Conservation (phyloP, 331 rosid genomes). For the Quercus lobata region DNA sequence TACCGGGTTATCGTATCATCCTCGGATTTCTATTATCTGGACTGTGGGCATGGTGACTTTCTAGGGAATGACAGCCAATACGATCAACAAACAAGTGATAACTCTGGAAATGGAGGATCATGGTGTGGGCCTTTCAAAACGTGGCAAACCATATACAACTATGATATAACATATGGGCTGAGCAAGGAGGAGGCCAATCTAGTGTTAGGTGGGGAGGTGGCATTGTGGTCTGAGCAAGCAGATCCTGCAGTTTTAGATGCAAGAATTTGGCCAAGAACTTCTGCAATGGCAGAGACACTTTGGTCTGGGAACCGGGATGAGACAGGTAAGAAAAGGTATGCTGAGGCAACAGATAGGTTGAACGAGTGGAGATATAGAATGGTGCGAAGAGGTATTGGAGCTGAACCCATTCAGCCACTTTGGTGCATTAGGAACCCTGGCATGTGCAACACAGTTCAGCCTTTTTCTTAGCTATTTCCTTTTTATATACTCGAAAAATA, state of each 20-base stretch:
- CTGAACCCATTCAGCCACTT: constrained; percentile 93
- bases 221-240: constrained; percentile 87
- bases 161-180: constrained; percentile 69
- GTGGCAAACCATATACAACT: constrained; percentile 78
- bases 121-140: constrained; percentile 93
- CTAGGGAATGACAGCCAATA: constrained; percentile 53
- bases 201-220: constrained; percentile 89
- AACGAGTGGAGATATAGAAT: constrained; percentile 86
- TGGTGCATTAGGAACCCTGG: constrained; percentile 84
- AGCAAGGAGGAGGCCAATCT: constrained; percentile 58
- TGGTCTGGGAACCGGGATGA: constrained; percentile 84
- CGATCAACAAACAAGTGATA: constrained; percentile 37
- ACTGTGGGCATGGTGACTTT: constrained; percentile 87
- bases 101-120: constrained; percentile 48
- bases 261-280: constrained; percentile 80
- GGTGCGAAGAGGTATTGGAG: constrained; percentile 68
- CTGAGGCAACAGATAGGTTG: constrained; percentile 75
- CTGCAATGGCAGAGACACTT: constrained; percentile 69
- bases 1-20: constrained; percentile 75
- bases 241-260: constrained; percentile 67
- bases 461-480: constrained; percentile 11
- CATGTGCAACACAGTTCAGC: constrained; percentile 65
- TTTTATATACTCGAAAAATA: not conserved
- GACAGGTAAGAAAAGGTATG: constrained; percentile 55
- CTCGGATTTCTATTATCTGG: constrained; percentile 67